These are phyloP conservation scores for Pyrus betulifolia DNA, from an alignment of 306 rosid genomes.

Conservation along the genomic window DNA sequence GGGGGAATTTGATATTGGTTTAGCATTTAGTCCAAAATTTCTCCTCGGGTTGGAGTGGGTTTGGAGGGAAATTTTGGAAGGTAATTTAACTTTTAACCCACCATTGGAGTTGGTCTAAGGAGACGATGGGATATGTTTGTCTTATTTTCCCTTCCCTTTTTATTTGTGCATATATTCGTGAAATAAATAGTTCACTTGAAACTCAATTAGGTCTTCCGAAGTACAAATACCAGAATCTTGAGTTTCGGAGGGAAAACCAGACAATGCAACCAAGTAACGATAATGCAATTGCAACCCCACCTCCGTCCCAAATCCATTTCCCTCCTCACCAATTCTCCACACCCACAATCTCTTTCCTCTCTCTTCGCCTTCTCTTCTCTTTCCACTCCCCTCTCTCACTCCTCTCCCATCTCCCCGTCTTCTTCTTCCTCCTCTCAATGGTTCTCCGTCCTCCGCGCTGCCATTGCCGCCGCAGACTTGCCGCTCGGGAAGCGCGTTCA, in stretches of 20 bases:
- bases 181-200: not conserved
- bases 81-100: too few relatives aligned
- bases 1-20: too few relatives aligned
- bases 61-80: too few relatives aligned
- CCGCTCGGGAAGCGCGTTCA: slow-evolving; percentile 58
- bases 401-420: not conserved
- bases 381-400: not conserved
- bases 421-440: slow-evolving; percentile 37
- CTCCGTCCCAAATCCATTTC: slow-evolving; percentile 17
- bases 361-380: not conserved
- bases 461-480: slow-evolving; percentile 39
- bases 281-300: slow-evolving; percentile 29
- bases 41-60: too few relatives aligned
- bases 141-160: too few relatives aligned
- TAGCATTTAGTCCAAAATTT: too few relatives aligned
- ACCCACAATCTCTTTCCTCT: not conserved
- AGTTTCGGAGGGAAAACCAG: slow-evolving; percentile 1
- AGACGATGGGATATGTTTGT: too few relatives aligned
- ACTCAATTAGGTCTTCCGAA: not conserved
- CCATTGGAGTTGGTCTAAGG: too few relatives aligned
- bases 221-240: not conserved
- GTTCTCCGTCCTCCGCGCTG: slow-evolving; percentile 64
- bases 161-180: not conserved
- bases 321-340: not conserved
- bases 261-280: slow-evolving; percentile 23